Evolutionary conservation across 495 filamentous ascomycete genomes (phyloP).

Genomic region (Podospora bellae-mahoneyi): DNA sequence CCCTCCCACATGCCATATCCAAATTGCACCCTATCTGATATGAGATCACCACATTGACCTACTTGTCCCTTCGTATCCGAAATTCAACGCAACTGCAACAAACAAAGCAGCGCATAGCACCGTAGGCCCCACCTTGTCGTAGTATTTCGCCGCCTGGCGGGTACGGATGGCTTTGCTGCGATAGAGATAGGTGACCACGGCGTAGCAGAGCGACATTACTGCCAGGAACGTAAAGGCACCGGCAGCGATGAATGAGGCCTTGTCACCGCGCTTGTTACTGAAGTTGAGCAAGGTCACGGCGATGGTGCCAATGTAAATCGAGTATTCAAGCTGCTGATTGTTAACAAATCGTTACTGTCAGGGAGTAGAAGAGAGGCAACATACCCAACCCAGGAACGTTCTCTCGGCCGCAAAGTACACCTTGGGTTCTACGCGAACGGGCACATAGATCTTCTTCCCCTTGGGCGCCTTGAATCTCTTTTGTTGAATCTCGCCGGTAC

Average conservation of each 20-base stretch:
- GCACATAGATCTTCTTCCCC: conserved; percentile 91
- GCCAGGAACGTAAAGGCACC: conserved; percentile 81
- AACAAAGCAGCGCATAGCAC: conserved; percentile 73
- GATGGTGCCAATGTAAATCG: conserved; percentile 88
- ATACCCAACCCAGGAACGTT: conserved; percentile 89
- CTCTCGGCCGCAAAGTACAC: conserved; percentile 95
- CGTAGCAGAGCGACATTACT: conserved; percentile 69
- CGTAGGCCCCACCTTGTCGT: conserved; percentile 83
- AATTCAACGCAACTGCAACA: conserved; percentile 70
- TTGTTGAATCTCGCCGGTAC: conserved; percentile 50
- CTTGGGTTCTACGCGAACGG: conserved; percentile 93
- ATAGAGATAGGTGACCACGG: conserved; percentile 79
- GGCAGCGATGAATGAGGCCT: conserved; percentile 61
- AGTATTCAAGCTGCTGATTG: conserved; percentile 71
- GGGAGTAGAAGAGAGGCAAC: conserved; percentile 20
- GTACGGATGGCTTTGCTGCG: conserved; percentile 78
- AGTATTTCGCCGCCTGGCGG: conserved; percentile 78
- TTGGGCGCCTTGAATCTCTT: conserved; percentile 80
- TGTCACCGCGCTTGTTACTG: conserved; percentile 41
- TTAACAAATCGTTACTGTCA: conserved; percentile 21
- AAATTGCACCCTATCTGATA: neutral
- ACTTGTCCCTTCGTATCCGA: conserved; percentile 57
- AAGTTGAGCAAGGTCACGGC: conserved; percentile 93
- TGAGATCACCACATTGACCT: conserved; percentile 38
- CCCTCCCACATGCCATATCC: neutral